These are phyloP conservation scores for Spathaspora girioi DNA, from an alignment of 805 yeast species.

Conservation along the genomic window DNA sequence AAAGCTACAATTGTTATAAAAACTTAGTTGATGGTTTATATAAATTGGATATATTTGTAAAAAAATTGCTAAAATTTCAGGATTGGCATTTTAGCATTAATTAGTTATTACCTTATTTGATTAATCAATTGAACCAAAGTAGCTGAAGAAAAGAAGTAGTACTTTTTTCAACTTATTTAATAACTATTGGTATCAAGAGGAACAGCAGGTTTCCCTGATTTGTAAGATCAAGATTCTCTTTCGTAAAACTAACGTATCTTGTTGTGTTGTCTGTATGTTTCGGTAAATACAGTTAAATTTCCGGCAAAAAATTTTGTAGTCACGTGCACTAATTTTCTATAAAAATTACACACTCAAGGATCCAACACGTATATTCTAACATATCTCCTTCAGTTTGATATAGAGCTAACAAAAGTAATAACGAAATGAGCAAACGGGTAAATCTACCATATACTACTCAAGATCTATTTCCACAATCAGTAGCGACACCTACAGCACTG, in stretches of 20 bases:
- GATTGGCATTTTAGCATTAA: constrained; percentile 57
- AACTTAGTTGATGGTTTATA: constrained; percentile 70
- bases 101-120: constrained; percentile 46
- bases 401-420: no score
- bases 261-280: no score
- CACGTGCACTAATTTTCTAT: background rate
- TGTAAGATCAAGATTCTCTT: no score
- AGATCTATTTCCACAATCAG: constrained; percentile 35
- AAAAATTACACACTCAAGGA: no score
- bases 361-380: background rate
- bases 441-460: constrained; percentile 41
- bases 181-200: no score
- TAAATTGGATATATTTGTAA: constrained; percentile 52
- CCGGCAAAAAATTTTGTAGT: background rate
- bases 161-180: no score
- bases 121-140: constrained; percentile 32
- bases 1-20: constrained; percentile 56
- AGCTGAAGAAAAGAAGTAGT: no score
- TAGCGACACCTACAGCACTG: constrained; percentile 15
- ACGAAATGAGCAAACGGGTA: constrained; percentile 31
- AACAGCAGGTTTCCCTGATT: no score
- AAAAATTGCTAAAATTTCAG: constrained; percentile 67
- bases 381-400: background rate
- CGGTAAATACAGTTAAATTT: no score
- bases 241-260: no score